Evolutionary conservation across 352 stramenopile species (phyloP).

Genomic region (Globisporangium sylvaticum): DNA sequence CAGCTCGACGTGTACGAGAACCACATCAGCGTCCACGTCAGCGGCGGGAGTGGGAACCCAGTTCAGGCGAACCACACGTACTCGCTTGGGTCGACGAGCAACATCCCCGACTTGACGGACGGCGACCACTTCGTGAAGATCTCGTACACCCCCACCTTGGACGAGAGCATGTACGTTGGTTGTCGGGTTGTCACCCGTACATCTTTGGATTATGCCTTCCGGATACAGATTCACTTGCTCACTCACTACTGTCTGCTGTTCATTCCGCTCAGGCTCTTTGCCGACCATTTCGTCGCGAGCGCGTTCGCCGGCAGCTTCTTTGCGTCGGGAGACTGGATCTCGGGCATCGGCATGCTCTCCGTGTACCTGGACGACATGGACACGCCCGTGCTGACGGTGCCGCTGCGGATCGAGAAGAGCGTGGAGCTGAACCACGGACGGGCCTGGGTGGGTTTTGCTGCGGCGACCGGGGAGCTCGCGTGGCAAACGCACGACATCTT

Average conservation of each 20-base stretch:
- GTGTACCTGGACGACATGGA: slow-evolving; percentile 89
- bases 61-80: slow-evolving; percentile 75
- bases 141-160: slow-evolving; percentile 67
- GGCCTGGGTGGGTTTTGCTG: slow-evolving; percentile 91
- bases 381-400: slow-evolving; percentile 73
- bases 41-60: slow-evolving; percentile 19
- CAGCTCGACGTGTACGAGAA: slow-evolving; percentile 89
- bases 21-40: slow-evolving; percentile 87
- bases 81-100: slow-evolving; percentile 66
- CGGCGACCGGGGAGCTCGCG: slow-evolving; percentile 70
- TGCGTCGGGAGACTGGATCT: slow-evolving; percentile 41
- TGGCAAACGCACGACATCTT: slow-evolving; percentile 91
- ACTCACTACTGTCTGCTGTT: neutral
- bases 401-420: slow-evolving; percentile 79
- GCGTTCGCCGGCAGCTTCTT: slow-evolving; percentile 71
- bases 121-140: slow-evolving; percentile 64
- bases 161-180: slow-evolving; percentile 51
- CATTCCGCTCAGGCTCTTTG: slow-evolving; percentile 37
- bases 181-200: neutral
- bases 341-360: slow-evolving; percentile 71
- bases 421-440: slow-evolving; percentile 80
- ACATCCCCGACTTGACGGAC: slow-evolving; percentile 78
- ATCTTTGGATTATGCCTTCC: neutral
- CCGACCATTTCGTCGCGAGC: slow-evolving; percentile 47
- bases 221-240: neutral